A percentile compares a stretch with the other conserved stretches of the same genome.
Conservation (phyloP, 345 rosid genomes). For the Acer yangbiense region DNA sequence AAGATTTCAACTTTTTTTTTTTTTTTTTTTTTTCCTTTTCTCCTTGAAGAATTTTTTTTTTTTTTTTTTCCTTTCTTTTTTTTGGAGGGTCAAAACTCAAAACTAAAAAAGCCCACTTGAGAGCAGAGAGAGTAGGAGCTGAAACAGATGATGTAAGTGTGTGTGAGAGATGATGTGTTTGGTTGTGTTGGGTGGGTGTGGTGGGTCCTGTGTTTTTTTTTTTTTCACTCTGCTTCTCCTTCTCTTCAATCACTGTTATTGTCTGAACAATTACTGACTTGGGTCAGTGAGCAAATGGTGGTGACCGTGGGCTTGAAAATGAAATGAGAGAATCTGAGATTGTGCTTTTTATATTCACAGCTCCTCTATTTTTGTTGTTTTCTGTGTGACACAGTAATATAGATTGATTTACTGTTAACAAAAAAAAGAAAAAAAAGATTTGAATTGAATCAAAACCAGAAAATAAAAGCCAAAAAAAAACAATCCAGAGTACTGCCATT, state of each 20-base stretch:
- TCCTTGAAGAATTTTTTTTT: not conserved
- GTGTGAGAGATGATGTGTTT: conserved; percentile 4
- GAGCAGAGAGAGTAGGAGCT: conserved; percentile 10
- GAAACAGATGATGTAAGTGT: conserved; percentile 13
- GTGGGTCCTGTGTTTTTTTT: not conserved
- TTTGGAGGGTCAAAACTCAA: not conserved
- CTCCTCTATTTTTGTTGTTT: conserved; percentile 26
- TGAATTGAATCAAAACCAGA: not conserved
- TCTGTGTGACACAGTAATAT: not conserved
- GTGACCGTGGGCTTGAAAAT: conserved; percentile 29
- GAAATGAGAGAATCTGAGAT: conserved; percentile 33
- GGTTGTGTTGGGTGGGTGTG: not conserved
- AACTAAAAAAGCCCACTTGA: not conserved
- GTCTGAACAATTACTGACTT: conserved; percentile 19
- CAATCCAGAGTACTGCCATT: not conserved
- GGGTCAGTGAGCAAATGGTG: conserved; percentile 31
- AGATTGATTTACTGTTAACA: not conserved
- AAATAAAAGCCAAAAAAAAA: conserved; percentile 15
- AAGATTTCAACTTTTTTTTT: not conserved
- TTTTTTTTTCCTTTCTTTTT: too few species aligned
- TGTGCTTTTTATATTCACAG: conserved; percentile 26
- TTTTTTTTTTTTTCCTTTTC: not conserved
- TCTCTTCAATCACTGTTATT: not conserved
- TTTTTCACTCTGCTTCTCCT: not conserved
- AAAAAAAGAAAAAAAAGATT: too few species aligned